A percentile compares a stretch with the other conserved stretches of the same genome.
phyloP scores from a whole-genome alignment of 306 rosid genomes.

The Gillenia trifoliata region DNA sequence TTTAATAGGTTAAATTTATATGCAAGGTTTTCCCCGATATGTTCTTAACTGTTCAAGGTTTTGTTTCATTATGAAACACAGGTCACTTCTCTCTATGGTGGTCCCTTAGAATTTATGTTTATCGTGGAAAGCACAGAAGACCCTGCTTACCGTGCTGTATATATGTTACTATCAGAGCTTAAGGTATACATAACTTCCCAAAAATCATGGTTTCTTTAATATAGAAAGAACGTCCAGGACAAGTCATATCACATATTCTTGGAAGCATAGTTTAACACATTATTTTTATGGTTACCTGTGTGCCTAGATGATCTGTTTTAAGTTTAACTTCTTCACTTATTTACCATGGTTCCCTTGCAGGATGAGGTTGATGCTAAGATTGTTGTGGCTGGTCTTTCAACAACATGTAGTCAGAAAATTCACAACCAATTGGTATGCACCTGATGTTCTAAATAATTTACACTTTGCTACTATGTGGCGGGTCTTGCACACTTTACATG shows the following conservation, averaged over 20 bases:
- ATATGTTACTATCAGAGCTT: conserved; percentile 57
- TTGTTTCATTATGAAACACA: conserved; percentile 32
- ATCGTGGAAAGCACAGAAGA: conserved; percentile 86
- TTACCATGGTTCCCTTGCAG: conserved; percentile 31
- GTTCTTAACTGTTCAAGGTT: conserved; percentile 12
- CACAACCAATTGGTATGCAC: conserved; percentile 85
- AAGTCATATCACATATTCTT: neutral
- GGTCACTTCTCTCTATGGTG: conserved; percentile 98
- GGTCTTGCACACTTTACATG: neutral
- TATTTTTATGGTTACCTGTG: neutral
- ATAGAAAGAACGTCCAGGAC: neutral
- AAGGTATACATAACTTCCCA: conserved; percentile 40
- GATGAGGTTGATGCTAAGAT: conserved; percentile 73
- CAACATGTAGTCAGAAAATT: conserved; percentile 96
- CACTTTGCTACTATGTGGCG: conserved; percentile 10
- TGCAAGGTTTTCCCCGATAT: conserved; percentile 1
- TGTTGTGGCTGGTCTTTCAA: conserved; percentile 80
- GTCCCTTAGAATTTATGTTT: conserved; percentile 84
- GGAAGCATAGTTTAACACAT: neutral
- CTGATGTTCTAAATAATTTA: neutral
- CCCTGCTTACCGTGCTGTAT: conserved; percentile 69
- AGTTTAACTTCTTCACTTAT: conserved; percentile 1
- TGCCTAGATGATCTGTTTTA: neutral
- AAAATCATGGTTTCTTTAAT: neutral
- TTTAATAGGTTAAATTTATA: neutral